Evolutionary conservation across 1,139 yeast genomes (phyloP).

Genomic region (Fermentozyma sake): DNA sequence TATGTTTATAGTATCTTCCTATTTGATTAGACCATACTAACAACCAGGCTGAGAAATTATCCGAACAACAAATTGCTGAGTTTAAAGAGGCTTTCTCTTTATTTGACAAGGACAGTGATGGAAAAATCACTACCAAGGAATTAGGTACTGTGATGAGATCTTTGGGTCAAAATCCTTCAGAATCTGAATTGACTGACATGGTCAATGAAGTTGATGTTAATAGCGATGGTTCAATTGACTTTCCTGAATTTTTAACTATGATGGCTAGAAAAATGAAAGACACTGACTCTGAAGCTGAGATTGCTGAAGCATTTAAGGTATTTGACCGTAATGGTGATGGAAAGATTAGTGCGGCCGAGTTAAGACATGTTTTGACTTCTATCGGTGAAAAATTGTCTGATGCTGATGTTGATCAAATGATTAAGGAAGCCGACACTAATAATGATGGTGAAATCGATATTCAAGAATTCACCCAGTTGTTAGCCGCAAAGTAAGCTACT

Average conservation of each 20-base stretch:
- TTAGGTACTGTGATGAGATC: slow-evolving; percentile 98
- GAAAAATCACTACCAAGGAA: slow-evolving; percentile 90
- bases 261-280: slow-evolving; percentile 96
- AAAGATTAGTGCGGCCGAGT: slow-evolving; percentile 90
- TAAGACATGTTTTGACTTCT: slow-evolving; percentile 92
- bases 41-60: slow-evolving; percentile 71
- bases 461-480: slow-evolving; percentile 84
- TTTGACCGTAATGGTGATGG: slow-evolving; percentile 95
- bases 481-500: slow-evolving; percentile 50
- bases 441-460: slow-evolving; percentile 96
- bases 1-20: background rate
- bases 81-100: slow-evolving; percentile 96
- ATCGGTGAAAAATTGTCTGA: slow-evolving; percentile 93
- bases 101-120: slow-evolving; percentile 95
- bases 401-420: slow-evolving; percentile 92
- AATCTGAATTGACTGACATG: slow-evolving; percentile 92
- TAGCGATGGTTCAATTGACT: slow-evolving; percentile 92
- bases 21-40: no score
- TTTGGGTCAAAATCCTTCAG: slow-evolving; percentile 94
- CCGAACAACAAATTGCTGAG: slow-evolving; percentile 94
- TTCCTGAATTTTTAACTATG: slow-evolving; percentile 78
- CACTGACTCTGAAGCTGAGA: slow-evolving; percentile 94
- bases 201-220: slow-evolving; percentile 95
- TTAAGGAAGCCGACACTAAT: slow-evolving; percentile 91
- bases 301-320: slow-evolving; percentile 95